A percentile compares a stretch with the other conserved stretches of the same genome.
These are phyloP conservation scores for Alopecurus myosuroides DNA, from an alignment of 176 grass and related monocot species.

Conservation along the genomic window DNA sequence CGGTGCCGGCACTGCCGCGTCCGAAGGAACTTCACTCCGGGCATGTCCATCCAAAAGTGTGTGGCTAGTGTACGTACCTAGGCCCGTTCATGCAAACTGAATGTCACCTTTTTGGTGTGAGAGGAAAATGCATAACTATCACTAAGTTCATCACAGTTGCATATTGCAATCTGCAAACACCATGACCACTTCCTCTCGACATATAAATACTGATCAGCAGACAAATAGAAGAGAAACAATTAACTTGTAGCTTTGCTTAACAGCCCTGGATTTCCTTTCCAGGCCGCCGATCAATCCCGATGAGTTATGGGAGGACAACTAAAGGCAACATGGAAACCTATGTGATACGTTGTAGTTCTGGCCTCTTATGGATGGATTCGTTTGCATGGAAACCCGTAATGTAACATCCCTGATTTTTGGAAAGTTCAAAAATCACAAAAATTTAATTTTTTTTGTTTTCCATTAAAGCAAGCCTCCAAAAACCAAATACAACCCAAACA, in stretches of 20 bases:
- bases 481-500: too few species aligned
- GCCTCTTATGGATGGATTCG: background rate
- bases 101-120: background rate
- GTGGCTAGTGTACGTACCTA: too few species aligned
- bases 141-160: background rate
- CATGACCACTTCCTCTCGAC: background rate
- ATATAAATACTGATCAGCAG: background rate
- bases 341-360: background rate
- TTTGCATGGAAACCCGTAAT: background rate
- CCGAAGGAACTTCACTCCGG: too few species aligned
- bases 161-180: background rate
- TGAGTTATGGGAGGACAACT: background rate
- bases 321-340: background rate
- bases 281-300: background rate
- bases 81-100: background rate
- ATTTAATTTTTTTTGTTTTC: too few species aligned
- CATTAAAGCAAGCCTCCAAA: too few species aligned
- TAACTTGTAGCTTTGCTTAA: background rate
- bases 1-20: too few species aligned
- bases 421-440: too few species aligned
- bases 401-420: too few species aligned
- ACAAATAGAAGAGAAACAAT: background rate
- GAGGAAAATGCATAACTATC: background rate
- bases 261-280: background rate
- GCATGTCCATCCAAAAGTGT: too few species aligned